Evolutionary conservation across 371 early-diverging fungal species (phyloP), one percentile per base, ranked within the genome.

Genomic region (Rhizopus delemar): DNA sequence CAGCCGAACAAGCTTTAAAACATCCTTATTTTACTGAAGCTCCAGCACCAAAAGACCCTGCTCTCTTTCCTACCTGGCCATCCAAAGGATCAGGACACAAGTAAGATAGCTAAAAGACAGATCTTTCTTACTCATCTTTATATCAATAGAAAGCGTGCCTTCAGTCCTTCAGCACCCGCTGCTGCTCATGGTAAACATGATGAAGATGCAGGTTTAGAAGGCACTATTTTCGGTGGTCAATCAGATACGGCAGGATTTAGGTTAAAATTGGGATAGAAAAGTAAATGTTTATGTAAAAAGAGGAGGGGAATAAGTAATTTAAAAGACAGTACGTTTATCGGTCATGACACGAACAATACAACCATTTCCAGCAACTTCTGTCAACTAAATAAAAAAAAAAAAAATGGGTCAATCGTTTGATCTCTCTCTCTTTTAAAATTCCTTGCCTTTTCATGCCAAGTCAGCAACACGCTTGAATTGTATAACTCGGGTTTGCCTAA

Each of bases 61-160:
- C 89, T 31, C 73, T 97, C 74, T 96, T 97, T 67, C 97, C 98
- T 3, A 94, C 95, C 0, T 97, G 95, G 88, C 98, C 98, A 0
- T 87, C 92, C 36, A 94, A 92, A 70, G 85, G 89, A 16, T 83
- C 87, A 16, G 90, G 88, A 4, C 91, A 91, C 69, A 82, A 74
- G 79, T 76, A 67, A 62, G 68, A 48, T 35, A 9, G 16, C 55
- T 49, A 11, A 22, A 38, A 52, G 35, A 31, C 4, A 32, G 22
- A 43, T 8, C 38, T 45, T 3, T 32, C 0, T 8, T 33, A 9
- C 46, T 33, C 41, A 28, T 45, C 12, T 28, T 38, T 11, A 1
- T 51, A 3, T 48, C 22, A 35, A 38, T 46, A 34, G 81, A 51
- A 73, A 77, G 59, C 76, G 71, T n/a, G 65, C 70, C 28, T 76